These are phyloP conservation scores for Suillus weaverae DNA, from an alignment of 768 basidiomycete species.

Conservation along the genomic window DNA sequence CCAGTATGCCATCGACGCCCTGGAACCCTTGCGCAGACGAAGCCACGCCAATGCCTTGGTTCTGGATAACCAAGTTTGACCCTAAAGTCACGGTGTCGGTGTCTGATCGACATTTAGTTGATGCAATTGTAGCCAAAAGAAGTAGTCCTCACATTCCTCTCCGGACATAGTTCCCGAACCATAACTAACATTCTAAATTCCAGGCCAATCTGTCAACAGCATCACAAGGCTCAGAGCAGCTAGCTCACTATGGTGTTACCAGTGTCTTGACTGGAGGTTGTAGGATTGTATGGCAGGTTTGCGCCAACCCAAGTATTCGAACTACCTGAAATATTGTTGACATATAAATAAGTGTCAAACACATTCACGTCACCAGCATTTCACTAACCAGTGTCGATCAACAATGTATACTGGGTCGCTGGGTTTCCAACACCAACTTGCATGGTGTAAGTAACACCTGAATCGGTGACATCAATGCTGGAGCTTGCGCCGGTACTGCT, in stretches of 20 bases:
- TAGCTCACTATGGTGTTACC: constrained; percentile 33
- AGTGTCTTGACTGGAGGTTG: constrained; percentile 42
- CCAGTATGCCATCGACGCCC: constrained; percentile 51
- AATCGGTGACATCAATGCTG: constrained; percentile 55
- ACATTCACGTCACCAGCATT: neutral
- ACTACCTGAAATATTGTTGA: constrained; percentile 28
- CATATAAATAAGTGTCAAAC: neutral
- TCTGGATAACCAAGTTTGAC: constrained; percentile 38
- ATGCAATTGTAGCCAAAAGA: neutral
- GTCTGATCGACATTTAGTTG: constrained; percentile 25
- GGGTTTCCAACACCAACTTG: constrained; percentile 50
- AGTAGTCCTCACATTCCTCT: constrained; percentile 42
- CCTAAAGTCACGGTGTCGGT: constrained; percentile 45
- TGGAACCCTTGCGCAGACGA: constrained; percentile 39
- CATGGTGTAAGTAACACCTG: constrained; percentile 54
- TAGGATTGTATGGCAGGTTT: constrained; percentile 40
- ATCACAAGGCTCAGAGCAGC: constrained; percentile 26
- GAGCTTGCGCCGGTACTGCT: constrained; percentile 15
- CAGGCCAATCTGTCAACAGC: neutral
- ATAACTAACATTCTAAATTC: constrained; percentile 47
- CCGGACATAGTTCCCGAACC: constrained; percentile 56
- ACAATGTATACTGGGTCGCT: constrained; percentile 45
- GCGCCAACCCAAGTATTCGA: constrained; percentile 60
- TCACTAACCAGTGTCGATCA: constrained; percentile 51
- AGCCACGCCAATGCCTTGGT: constrained; percentile 47